Conservation (phyloP, 192 early-diverging fungal genomes). For the Dissophora globulifera region DNA sequence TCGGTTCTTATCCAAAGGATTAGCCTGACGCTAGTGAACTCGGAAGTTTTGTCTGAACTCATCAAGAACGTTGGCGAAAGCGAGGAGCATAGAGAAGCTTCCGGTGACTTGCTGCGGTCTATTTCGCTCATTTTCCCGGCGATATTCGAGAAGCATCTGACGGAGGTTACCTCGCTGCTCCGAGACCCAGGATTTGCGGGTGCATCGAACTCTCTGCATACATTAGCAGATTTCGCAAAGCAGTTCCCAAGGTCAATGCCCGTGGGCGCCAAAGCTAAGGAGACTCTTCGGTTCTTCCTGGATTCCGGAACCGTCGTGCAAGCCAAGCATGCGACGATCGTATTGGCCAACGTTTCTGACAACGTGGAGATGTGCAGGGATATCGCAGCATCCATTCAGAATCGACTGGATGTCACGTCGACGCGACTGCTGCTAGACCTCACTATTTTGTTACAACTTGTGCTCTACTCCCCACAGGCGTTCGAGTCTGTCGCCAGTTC, state of each 20-base stretch:
- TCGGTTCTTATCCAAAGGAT: slow-evolving; percentile 78
- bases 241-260: slow-evolving; percentile 62
- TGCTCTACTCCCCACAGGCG: slow-evolving; percentile 60
- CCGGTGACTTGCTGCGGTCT: slow-evolving; percentile 32
- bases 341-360: slow-evolving; percentile 71
- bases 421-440: slow-evolving; percentile 57
- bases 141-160: slow-evolving; percentile 66
- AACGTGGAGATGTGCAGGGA: slow-evolving; percentile 57
- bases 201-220: slow-evolving; percentile 65
- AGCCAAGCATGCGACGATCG: slow-evolving; percentile 76
- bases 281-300: slow-evolving; percentile 20
- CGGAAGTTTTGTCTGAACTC: slow-evolving; percentile 69
- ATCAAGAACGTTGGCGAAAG: slow-evolving; percentile 57
- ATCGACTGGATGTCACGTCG: slow-evolving; percentile 37
- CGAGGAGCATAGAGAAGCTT: slow-evolving; percentile 16
- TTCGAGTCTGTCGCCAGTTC: slow-evolving; percentile 65
- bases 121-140: slow-evolving; percentile 63
- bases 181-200: slow-evolving; percentile 46
- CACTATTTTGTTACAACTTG: slow-evolving; percentile 70
- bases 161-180: slow-evolving; percentile 57
- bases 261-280: slow-evolving; percentile 48
- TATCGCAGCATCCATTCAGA: slow-evolving; percentile 57
- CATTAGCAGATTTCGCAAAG: slow-evolving; percentile 80
- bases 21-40: slow-evolving; percentile 79
- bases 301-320: slow-evolving; percentile 65